phyloP scores from a whole-genome alignment of 2,329 filamentous ascomycete species.

The Volutella citrinella region DNA sequence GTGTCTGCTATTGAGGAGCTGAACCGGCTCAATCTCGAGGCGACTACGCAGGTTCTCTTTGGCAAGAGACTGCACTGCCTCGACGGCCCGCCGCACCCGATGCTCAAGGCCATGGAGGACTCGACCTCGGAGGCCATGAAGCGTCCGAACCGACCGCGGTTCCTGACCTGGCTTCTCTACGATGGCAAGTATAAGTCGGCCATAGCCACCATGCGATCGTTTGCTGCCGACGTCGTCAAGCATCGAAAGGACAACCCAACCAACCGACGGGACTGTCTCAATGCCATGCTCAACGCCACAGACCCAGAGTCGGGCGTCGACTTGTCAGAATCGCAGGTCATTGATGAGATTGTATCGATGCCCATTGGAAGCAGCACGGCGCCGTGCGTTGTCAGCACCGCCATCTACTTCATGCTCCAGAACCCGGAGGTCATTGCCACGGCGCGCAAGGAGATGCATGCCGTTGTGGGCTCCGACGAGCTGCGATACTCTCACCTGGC shows the following conservation, averaged over 20 bases:
- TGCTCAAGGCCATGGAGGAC: constrained; percentile 53
- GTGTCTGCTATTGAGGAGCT: constrained; percentile 48
- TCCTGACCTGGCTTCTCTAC: constrained; percentile 53
- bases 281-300: constrained; percentile 54
- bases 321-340: constrained; percentile 57
- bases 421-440: constrained; percentile 45
- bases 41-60: constrained; percentile 47
- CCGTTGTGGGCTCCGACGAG: constrained; percentile 44
- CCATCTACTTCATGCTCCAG: constrained; percentile 50
- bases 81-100: constrained; percentile 42
- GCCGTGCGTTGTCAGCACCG: constrained; percentile 41
- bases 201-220: constrained; percentile 52
- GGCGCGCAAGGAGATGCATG: constrained; percentile 53
- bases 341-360: constrained; percentile 68
- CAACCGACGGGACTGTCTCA: constrained; percentile 58
- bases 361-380: constrained; percentile 55
- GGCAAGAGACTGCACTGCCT: constrained; percentile 48
- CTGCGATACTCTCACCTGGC: constrained; percentile 47
- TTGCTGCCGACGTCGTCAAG: constrained; percentile 55
- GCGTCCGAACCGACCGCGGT: constrained; percentile 47
- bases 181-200: constrained; percentile 51
- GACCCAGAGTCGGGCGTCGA: constrained; percentile 60
- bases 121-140: constrained; percentile 54
- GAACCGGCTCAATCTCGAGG: constrained; percentile 52
- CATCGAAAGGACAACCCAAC: constrained; percentile 51